phyloP scores from a whole-genome alignment of 2,329 filamentous ascomycete genomes.

The Aspergillus sp. region DNA sequence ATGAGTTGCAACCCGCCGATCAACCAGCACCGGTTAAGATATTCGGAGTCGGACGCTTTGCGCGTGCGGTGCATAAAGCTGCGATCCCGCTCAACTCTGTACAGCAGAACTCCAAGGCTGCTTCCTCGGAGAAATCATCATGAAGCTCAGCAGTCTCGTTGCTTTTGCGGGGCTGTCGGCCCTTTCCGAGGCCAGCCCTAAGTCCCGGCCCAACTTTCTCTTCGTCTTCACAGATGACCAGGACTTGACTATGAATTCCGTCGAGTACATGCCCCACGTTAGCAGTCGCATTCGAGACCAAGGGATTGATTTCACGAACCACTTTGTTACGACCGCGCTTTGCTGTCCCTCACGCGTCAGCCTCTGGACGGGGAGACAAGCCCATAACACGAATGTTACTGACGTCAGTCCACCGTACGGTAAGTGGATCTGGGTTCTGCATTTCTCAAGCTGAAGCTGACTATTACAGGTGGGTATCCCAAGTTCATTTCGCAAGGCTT shows the following conservation, averaged over 20 bases:
- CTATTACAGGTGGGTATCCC: constrained; percentile 53
- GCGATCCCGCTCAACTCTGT: not conserved
- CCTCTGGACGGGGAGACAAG: constrained; percentile 62
- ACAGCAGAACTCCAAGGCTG: not conserved
- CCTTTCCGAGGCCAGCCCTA: not conserved
- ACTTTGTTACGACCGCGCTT: constrained; percentile 61
- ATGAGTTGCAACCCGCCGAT: not conserved
- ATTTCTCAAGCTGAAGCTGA: not conserved
- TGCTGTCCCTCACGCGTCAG: constrained; percentile 67
- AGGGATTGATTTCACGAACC: constrained; percentile 59
- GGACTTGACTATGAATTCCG: constrained; percentile 43
- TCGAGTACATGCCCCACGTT: constrained; percentile 53
- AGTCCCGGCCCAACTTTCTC: constrained; percentile 56
- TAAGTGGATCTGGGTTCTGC: not conserved
- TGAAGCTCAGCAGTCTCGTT: constrained; percentile 4
- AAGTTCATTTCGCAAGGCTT: constrained; percentile 66
- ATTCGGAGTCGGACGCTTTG: not conserved
- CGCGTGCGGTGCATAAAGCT: not conserved
- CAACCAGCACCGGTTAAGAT: not conserved
- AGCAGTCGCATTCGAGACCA: constrained; percentile 34
- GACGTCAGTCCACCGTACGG: constrained; percentile 32
- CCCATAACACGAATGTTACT: constrained; percentile 70
- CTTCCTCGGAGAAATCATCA: not conserved
- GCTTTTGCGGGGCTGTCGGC: not conserved
- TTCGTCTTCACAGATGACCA: constrained; percentile 70